These are phyloP conservation scores for Tilletia setariae DNA, from an alignment of 1,284 basidiomycete genomes.

Conservation along the genomic window DNA sequence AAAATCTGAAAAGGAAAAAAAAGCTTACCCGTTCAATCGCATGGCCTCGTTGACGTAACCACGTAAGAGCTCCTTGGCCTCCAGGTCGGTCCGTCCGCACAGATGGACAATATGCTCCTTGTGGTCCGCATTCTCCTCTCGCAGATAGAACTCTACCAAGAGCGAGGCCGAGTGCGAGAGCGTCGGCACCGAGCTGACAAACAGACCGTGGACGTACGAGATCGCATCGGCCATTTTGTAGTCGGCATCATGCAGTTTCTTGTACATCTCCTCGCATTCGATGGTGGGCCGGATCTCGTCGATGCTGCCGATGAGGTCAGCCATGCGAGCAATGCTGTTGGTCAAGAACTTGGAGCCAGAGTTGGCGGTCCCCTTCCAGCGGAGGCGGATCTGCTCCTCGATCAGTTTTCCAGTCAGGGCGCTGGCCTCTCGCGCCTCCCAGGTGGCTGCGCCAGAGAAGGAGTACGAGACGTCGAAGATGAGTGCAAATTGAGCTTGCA, in stretches of 20 bases:
- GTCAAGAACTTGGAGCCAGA: not conserved
- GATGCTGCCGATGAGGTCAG: not conserved
- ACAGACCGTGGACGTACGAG: slow-evolving; percentile 11
- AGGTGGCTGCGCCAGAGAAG: slow-evolving; percentile 11
- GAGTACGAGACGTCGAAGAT: slow-evolving; percentile 12
- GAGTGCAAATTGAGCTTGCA: slow-evolving; percentile 3
- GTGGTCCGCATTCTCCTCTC: slow-evolving; percentile 9
- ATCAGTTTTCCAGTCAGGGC: slow-evolving; percentile 10
- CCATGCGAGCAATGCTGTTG: not conserved
- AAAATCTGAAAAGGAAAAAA: too few relatives aligned
- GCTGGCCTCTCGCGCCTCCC: slow-evolving; percentile 8
- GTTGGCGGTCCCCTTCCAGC: not conserved
- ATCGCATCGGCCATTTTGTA: not conserved
- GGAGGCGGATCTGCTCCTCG: not conserved
- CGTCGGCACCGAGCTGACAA: slow-evolving; percentile 10
- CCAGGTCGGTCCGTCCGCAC: not conserved
- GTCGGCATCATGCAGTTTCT: not conserved
- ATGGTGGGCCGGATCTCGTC: not conserved
- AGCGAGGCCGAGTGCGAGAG: slow-evolving; percentile 5
- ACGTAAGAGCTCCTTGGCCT: not conserved
- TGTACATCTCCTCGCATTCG: slow-evolving; percentile 15
- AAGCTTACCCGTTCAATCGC: slow-evolving; percentile 1
- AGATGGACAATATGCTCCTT: slow-evolving; percentile 2
- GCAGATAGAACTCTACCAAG: slow-evolving; percentile 9
- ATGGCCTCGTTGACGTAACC: slow-evolving; percentile 10